These are phyloP conservation scores for Priceomyces castillae DNA, from an alignment of 805 yeast genomes.

Conservation along the genomic window DNA sequence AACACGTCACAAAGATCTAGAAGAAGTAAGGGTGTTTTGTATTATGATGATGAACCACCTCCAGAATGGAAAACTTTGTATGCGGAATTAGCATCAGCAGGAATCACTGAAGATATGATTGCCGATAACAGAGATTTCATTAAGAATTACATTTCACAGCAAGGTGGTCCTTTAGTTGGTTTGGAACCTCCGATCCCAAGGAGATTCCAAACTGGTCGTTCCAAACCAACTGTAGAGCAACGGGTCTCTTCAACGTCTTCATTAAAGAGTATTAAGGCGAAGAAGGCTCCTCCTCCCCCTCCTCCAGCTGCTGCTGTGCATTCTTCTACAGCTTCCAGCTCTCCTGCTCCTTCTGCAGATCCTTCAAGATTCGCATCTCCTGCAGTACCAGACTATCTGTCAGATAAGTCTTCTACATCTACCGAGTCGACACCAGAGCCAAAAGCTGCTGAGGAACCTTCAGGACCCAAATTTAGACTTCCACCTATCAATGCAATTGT, in stretches of 20 bases:
- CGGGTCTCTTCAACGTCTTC: constrained; percentile 16
- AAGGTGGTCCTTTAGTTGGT: constrained; percentile 79
- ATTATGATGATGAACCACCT: constrained; percentile 78
- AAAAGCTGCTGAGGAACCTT: constrained; percentile 10
- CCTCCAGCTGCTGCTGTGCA: constrained; percentile 26
- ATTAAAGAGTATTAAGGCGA: constrained; percentile 13
- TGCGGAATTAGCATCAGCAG: constrained; percentile 68
- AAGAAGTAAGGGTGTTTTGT: constrained; percentile 56
- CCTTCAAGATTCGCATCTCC: constrained; percentile 34
- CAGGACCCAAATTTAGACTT: constrained; percentile 29
- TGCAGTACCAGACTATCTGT: constrained; percentile 20
- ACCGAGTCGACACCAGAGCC: constrained; percentile 13
- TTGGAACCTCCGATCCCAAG: constrained; percentile 83
- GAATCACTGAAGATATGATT: constrained; percentile 84
- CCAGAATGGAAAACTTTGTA: constrained; percentile 80
- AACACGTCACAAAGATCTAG: constrained; percentile 54
- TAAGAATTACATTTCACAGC: constrained; percentile 69
- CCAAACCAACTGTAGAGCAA: constrained; percentile 14
- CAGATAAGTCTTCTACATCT: constrained; percentile 9
- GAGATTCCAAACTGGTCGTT: constrained; percentile 35
- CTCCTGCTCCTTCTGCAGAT: constrained; percentile 41
- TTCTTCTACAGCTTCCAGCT: background rate
- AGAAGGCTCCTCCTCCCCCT: constrained; percentile 42
- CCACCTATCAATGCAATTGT: constrained; percentile 34
- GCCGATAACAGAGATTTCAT: constrained; percentile 82